Base-by-base conservation (phyloP, 2,329 filamentous ascomycete genomes). In the Fusarium concolor region DNA sequence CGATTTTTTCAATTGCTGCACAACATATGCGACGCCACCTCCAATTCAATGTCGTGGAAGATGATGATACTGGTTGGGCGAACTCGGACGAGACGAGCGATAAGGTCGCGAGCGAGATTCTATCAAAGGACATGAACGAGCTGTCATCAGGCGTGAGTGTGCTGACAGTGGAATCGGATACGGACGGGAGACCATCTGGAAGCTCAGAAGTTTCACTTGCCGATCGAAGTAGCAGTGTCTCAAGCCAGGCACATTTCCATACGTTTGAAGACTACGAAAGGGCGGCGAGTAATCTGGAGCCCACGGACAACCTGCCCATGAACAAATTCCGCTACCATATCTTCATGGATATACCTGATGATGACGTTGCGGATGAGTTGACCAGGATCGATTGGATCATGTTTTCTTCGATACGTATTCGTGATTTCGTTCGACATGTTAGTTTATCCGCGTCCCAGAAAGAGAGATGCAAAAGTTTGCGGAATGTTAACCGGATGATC, bases 331-430 rank as follows among this genome's bases (percentile, higher is more conserved):
- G 96, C 62, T 99, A 96, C 84, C 93, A 94, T 70, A 89, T 91
- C 51, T 92, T 98, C 70, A 97, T 98, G 90, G 92, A 92, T 35
- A 90, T 91, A 24, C 86, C 92, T 2, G 91, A 96, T 53, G 92
- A 97, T 64, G 88, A 93, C 47, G 90, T 98, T 70, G 95, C 95
- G 17, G 90, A 91, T 62, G 96, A 99, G 78, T 86, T 99, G 74
- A 98, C 96, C 6, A 87, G 95, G 63, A 97, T 99, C 56, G 96
- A 99, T 80, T 98, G 95, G 95, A 90, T 96, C 78, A 96, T 98
- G 91, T 98, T 97, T 78, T 96, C 92, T 52, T 94, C 94, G 2
- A 97, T 98, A 65, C 90, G 93, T 26, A 92, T 97, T 56, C 92
- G 96, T 60, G 96, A 99, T 79, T 89, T 98, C 47, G 91, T 98